Evolutionary conservation across 495 filamentous ascomycete genomes (phyloP), one percentile per base, ranked within the genome.

Genomic region (Margaritispora aquatica): DNA sequence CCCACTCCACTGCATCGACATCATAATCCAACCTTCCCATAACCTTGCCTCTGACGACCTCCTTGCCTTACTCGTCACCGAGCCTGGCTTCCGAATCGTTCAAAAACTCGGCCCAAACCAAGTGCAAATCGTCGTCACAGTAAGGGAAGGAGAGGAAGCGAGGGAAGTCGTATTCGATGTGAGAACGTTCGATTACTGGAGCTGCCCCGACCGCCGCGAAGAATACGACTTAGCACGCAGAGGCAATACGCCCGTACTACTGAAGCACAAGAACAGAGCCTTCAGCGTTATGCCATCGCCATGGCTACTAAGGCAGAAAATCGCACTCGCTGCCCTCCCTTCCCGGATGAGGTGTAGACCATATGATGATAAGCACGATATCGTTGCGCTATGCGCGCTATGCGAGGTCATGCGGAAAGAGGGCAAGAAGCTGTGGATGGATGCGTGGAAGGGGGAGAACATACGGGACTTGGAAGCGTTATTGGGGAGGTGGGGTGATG

Each of bases 241-340:
- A n/a, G n/a, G n/a, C n/a, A n/a, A n/a, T n/a, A n/a, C n/a, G n/a
- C n/a, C n/a, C n/a, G n/a, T n/a, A n/a, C n/a, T n/a, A n/a, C n/a
- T n/a, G n/a, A n/a, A n/a, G n/a, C n/a, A n/a, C n/a, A n/a, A n/a
- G n/a, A n/a, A n/a, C n/a, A n/a, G n/a, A n/a, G n/a, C n/a, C n/a
- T n/a, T n/a, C n/a, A n/a, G n/a, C n/a, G n/a, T 57, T 23, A n/a
- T 57, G 13, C 48, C 29, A n/a, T 21, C 55, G 7, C 8, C 1
- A 1, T 57, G 55, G 55, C 10, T 57, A 24, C 26, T 57, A 9
- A 11, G 41, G 17, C 38, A 57, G 44, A 31, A 49, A 41, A 57
- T 57, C 22, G 8, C 21, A 19, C 19, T 11, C 8, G 48, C 38
- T 38, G 31, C n/a, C n/a, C n/a, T n/a, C n/a, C n/a, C n/a, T n/a